A percentile compares a stretch with the other conserved stretches of the same genome.
Evolutionary conservation across 2,329 filamentous ascomycete species (phyloP).

Genomic region (Curvularia verruculosa): DNA sequence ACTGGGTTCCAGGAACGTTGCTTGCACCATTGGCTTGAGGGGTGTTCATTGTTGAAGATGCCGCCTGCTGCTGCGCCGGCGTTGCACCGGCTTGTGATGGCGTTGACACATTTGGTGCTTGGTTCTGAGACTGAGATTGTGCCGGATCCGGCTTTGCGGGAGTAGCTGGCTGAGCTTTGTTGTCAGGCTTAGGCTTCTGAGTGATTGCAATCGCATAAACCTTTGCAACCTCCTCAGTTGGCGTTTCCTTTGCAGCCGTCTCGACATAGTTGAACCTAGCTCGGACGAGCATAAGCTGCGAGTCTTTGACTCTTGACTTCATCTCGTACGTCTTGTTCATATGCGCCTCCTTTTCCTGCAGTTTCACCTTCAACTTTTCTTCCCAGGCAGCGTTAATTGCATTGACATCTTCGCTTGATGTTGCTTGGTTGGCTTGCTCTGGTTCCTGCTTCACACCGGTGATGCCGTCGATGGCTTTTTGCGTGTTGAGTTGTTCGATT

Average conservation of each 20-base stretch:
- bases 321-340: constrained; percentile 64
- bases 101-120: constrained; percentile 7
- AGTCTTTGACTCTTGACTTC: constrained; percentile 76
- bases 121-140: constrained; percentile 8
- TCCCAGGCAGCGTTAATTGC: constrained; percentile 46
- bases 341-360: constrained; percentile 54
- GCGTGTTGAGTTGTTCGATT: constrained; percentile 19
- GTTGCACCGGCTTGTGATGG: constrained; percentile 12
- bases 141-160: constrained; percentile 20
- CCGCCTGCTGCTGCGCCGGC: constrained; percentile 19
- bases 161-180: constrained; percentile 23
- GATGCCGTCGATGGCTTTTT: constrained; percentile 17
- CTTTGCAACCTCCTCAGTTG: constrained; percentile 79
- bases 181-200: constrained; percentile 58
- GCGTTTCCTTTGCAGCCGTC: constrained; percentile 83
- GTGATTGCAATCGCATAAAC: constrained; percentile 87
- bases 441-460: constrained; percentile 21
- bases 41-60: constrained; percentile 1
- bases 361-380: constrained; percentile 44
- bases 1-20: constrained; percentile 16
- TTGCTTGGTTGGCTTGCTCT: constrained; percentile 17
- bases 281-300: constrained; percentile 62
- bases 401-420: constrained; percentile 24
- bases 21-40: constrained; percentile 26
- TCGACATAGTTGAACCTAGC: constrained; percentile 81